phyloP scores from a whole-genome alignment of 257 asterid genomes.

The Perilla frutescens region DNA sequence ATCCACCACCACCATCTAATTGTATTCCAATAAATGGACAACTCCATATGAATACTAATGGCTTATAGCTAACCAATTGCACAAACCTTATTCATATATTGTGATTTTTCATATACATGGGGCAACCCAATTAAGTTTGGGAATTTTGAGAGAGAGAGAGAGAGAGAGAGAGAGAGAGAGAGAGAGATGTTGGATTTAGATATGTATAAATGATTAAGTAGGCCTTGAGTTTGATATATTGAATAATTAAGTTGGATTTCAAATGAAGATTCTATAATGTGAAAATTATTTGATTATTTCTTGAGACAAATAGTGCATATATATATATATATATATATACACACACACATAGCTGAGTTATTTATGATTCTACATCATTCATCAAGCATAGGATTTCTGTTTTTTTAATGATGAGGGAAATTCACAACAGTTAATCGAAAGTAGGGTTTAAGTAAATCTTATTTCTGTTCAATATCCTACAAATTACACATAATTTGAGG shows the following conservation, averaged over 20 bases:
- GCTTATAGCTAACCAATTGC: conserved; percentile 32
- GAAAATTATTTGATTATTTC: not conserved
- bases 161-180: too few relatives aligned
- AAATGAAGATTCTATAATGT: not conserved
- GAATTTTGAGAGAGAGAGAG: not conserved
- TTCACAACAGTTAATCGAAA: too few relatives aligned
- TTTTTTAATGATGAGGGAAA: too few relatives aligned
- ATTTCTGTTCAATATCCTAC: too few relatives aligned
- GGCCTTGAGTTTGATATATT: not conserved
- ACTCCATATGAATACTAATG: conserved; percentile 42
- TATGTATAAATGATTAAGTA: not conserved
- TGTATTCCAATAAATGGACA: conserved; percentile 42
- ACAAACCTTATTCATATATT: conserved; percentile 18
- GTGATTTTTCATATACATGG: conserved; percentile 5
- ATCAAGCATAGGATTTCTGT: too few relatives aligned
- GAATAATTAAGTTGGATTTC: not conserved
- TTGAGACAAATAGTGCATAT: not conserved
- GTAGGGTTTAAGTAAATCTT: too few relatives aligned
- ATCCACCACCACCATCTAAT: conserved; percentile 36
- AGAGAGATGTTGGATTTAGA: not conserved
- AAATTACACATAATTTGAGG: too few relatives aligned
- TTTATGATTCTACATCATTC: too few relatives aligned
- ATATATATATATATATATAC: too few relatives aligned
- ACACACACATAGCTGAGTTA: too few relatives aligned
- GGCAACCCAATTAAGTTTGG: not conserved